Evolutionary conservation across 148 eudicot species (phyloP).

Genomic region (Fagopyrum esculentum): DNA sequence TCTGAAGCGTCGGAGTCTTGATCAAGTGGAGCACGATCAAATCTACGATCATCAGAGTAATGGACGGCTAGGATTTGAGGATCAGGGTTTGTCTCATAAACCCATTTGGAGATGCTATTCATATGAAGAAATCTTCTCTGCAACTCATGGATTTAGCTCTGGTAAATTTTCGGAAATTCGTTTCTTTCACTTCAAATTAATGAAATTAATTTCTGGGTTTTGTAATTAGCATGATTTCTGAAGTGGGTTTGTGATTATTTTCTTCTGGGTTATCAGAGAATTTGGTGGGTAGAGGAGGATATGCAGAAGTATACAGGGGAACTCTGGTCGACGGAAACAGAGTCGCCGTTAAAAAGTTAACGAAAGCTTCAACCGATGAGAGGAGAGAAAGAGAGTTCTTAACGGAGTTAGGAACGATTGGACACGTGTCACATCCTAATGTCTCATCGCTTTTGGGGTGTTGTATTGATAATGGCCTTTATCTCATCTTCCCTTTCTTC

Average conservation of each 20-base stretch:
- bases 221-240: neutral
- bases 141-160: conserved; percentile 71
- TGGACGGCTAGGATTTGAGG: conserved; percentile 5
- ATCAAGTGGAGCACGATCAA: conserved; percentile 18
- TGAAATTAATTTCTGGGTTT: neutral
- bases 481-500: conserved; percentile 72
- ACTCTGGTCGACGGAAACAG: conserved; percentile 44
- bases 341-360: conserved; percentile 83
- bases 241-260: neutral
- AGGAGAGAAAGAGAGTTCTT: conserved; percentile 84
- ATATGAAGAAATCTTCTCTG: conserved; percentile 65
- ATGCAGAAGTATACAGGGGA: conserved; percentile 86
- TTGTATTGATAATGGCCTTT: conserved; percentile 79
- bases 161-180: conserved; percentile 28
- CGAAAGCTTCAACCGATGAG: conserved; percentile 50
- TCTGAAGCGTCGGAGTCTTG: conserved; percentile 39
- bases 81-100: conserved; percentile 16
- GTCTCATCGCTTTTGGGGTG: conserved; percentile 77
- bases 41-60: conserved; percentile 9
- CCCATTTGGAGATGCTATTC: conserved; percentile 90
- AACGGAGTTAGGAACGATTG: conserved; percentile 87
- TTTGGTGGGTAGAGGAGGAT: conserved; percentile 91
- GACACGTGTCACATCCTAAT: conserved; percentile 85
- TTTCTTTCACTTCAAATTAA: neutral
- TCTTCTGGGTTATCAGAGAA: conserved; percentile 40